Conservation (phyloP, 1,284 basidiomycete genomes). For the Tilletia horrida region DNA sequence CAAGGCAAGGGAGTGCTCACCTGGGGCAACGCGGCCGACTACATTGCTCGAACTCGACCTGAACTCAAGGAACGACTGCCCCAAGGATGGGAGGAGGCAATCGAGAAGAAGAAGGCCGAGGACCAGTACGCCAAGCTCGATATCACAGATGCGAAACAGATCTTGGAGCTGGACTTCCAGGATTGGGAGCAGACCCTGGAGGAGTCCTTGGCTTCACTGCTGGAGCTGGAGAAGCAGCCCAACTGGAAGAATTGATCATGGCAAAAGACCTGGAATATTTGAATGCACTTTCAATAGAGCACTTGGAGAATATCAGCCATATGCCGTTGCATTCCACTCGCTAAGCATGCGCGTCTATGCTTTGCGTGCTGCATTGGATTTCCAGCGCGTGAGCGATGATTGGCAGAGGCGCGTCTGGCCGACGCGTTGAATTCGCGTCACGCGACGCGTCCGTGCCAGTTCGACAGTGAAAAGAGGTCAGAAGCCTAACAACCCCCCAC, state of each 20-base stretch:
- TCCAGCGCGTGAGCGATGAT: too few relatives aligned
- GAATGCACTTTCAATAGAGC: too few relatives aligned
- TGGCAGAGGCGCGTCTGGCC: too few relatives aligned
- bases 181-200: constrained; percentile 44
- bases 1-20: constrained; percentile 38
- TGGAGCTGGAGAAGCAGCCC: constrained; percentile 29
- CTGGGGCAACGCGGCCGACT: constrained; percentile 39
- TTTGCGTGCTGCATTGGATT: too few relatives aligned
- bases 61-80: constrained; percentile 37
- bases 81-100: constrained; percentile 40
- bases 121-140: constrained; percentile 33
- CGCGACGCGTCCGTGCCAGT: too few relatives aligned
- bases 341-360: too few relatives aligned
- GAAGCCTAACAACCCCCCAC: too few relatives aligned
- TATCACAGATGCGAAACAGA: constrained; percentile 31
- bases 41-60: constrained; percentile 33
- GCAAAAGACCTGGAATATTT: too few relatives aligned
- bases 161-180: constrained; percentile 33
- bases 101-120: constrained; percentile 20
- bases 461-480: too few relatives aligned
- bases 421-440: too few relatives aligned
- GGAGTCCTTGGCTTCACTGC: constrained; percentile 37
- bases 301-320: too few relatives aligned
- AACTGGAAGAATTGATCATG: constrained; percentile 3
- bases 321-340: too few relatives aligned